Percentiles rank a stretch among this genome's conserved stretches.
Evolutionary conservation across 2,329 filamentous ascomycete species (phyloP).

Genomic region (Didymella arachidicola): DNA sequence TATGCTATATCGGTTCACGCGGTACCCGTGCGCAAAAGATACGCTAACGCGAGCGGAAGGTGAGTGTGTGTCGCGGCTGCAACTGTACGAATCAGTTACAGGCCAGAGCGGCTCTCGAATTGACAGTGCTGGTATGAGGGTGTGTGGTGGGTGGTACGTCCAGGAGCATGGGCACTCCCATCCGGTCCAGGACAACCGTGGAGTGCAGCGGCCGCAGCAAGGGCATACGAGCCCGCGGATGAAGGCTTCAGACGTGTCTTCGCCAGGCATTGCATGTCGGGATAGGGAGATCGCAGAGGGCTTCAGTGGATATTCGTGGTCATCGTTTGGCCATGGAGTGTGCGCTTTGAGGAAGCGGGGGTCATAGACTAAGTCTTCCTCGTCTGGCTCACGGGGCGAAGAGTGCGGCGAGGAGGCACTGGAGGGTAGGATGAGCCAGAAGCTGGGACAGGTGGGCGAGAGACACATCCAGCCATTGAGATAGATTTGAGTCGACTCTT

Average conservation of each 20-base stretch:
- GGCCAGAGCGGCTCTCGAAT: constrained; percentile 50
- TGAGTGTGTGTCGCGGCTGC: constrained; percentile 41
- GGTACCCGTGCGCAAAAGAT: constrained; percentile 51
- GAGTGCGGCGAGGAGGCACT: background rate
- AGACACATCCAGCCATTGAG: constrained; percentile 67
- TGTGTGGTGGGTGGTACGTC: constrained; percentile 45
- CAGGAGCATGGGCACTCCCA: constrained; percentile 70
- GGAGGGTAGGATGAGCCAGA: constrained; percentile 59
- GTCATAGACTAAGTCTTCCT: constrained; percentile 59
- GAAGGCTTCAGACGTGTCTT: constrained; percentile 61
- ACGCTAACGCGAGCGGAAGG: constrained; percentile 45
- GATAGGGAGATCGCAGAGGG: constrained; percentile 34
- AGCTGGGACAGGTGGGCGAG: constrained; percentile 58
- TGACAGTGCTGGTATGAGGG: constrained; percentile 36
- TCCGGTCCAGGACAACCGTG: constrained; percentile 66
- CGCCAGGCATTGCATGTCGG: constrained; percentile 50
- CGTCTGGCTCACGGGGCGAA: constrained; percentile 40
- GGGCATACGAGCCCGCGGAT: constrained; percentile 73
- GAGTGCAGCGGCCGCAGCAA: constrained; percentile 67
- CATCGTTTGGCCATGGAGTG: constrained; percentile 53
- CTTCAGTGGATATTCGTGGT: constrained; percentile 48
- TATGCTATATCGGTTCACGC: constrained; percentile 57
- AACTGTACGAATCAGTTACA: constrained; percentile 43
- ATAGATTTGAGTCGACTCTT: constrained; percentile 51
- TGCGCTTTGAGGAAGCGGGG: constrained; percentile 65